A percentile compares a stretch with the other conserved stretches of the same genome.
These are phyloP conservation scores for Geranium rotundifolium DNA, from an alignment of 345 rosid genomes.

Conservation along the genomic window DNA sequence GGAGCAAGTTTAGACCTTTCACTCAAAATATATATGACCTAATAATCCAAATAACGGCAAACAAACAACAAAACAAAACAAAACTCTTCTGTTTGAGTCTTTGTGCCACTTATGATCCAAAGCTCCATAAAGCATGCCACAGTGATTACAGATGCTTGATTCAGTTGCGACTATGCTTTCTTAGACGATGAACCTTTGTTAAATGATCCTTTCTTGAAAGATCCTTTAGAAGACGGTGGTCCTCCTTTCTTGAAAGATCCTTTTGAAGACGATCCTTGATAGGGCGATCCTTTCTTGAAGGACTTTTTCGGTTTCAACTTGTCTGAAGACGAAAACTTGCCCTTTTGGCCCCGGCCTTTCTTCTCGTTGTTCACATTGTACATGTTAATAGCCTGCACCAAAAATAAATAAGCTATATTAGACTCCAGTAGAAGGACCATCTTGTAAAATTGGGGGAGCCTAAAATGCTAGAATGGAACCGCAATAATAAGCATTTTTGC, in stretches of 20 bases:
- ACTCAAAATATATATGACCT: not conserved
- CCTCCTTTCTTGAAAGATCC: conserved; percentile 1
- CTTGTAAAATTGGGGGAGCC: not conserved
- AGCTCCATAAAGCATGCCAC: conserved; percentile 12
- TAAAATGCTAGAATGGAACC: not conserved
- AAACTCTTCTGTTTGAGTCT: not conserved
- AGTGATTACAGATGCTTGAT: not conserved
- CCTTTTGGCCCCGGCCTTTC: conserved; percentile 28
- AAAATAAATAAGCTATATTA: conserved; percentile 3
- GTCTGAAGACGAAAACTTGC: conserved; percentile 19
- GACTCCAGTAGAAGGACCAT: not conserved
- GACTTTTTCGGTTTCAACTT: conserved; percentile 43
- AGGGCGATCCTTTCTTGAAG: conserved; percentile 16
- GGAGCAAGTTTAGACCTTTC: no score
- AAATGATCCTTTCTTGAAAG: conserved; percentile 19
- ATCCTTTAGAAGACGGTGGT: conserved; percentile 6
- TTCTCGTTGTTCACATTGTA: conserved; percentile 75
- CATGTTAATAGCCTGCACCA: conserved; percentile 62
- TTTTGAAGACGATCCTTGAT: not conserved
- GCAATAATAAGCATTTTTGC: not conserved
- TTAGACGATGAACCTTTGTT: not conserved
- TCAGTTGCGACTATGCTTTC: conserved; percentile 16
- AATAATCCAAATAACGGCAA: not conserved
- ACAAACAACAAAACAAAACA: not conserved
- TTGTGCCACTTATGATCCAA: conserved; percentile 2